Evolutionary conservation across 1,139 yeast species (phyloP).

Genomic region (Waltiozyma sp.): DNA sequence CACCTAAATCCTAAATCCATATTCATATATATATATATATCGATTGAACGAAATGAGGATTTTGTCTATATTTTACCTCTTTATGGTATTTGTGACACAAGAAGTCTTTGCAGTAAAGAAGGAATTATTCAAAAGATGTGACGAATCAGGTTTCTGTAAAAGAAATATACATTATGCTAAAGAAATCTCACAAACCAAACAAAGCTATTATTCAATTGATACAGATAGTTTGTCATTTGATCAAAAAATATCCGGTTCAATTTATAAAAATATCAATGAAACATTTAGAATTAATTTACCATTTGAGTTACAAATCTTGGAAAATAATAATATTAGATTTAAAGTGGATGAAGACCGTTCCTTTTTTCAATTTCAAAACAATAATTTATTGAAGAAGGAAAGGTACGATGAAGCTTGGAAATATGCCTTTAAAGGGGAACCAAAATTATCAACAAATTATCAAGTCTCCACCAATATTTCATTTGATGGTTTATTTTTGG

Average conservation of each 20-base stretch:
- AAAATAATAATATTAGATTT: constrained; percentile 46
- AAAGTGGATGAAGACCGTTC: constrained; percentile 52
- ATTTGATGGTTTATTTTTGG: constrained; percentile 18
- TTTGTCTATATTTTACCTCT: background rate
- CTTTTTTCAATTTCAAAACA: constrained; percentile 22
- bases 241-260: constrained; percentile 29
- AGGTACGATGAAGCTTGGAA: constrained; percentile 52
- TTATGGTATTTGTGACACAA: background rate
- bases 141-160: constrained; percentile 73
- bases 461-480: constrained; percentile 8
- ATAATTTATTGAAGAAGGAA: constrained; percentile 23
- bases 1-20: background rate
- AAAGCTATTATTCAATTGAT: constrained; percentile 46
- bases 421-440: constrained; percentile 42
- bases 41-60: background rate
- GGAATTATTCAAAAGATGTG: constrained; percentile 70
- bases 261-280: constrained; percentile 29
- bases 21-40: too few relatives aligned
- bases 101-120: constrained; percentile 29
- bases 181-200: constrained; percentile 27
- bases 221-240: constrained; percentile 26
- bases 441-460: constrained; percentile 6
- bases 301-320: constrained; percentile 43
- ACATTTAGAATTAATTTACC: constrained; percentile 29
- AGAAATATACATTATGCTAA: constrained; percentile 68